Base-by-base conservation (phyloP, 1,139 yeast species). In the Hyphopichia fennica region DNA sequence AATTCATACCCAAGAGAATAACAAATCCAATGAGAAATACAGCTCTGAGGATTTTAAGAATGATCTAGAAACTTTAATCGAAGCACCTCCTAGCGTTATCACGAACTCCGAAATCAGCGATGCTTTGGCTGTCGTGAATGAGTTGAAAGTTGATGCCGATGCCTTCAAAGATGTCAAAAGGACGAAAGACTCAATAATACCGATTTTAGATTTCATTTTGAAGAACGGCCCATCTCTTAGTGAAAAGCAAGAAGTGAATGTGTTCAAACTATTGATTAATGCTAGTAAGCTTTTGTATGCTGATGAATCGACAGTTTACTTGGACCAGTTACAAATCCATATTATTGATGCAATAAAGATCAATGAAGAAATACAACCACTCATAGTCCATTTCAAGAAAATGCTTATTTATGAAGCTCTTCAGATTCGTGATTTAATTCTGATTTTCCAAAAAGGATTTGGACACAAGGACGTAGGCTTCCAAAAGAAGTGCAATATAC, bases 21-120 rank as follows among this genome's bases (percentile, higher is more conserved):
- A 43, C n/a, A 56, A 56, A 39, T 44, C 43, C 4, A 50, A 49
- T 13, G 67, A 62, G 16, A 41, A 46, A 13, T 63, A 60, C 38
- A 51, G 65, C 1, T 50, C 57, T 2, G 56, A 51, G 8, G 61
- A 56, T 19, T 69, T 71, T 44, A 53, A 60, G 34, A 51, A 51
- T 17, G 71, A 66, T 40, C 53, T 70, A 38, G 61, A 60, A 15
- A 40, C 37, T 8, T 45, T 69, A 10, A 37, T 58, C 22, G 47
- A 48, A 9, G 38, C 35, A 1, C 45, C 49, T 1, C 43, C 41
- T 13, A 41, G 27, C 10, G 41, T 39, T 7, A 47, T 63, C 44
- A 48, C 46, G 5, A 40, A 35, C 2, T 47, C 45, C 2, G 71
- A 66, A 37, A 34, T 58, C 7, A 37, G 39, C 1, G 66, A 60